Conservation (phyloP, 23 red algal genomes). For the Gracilaria gracilis region DNA sequence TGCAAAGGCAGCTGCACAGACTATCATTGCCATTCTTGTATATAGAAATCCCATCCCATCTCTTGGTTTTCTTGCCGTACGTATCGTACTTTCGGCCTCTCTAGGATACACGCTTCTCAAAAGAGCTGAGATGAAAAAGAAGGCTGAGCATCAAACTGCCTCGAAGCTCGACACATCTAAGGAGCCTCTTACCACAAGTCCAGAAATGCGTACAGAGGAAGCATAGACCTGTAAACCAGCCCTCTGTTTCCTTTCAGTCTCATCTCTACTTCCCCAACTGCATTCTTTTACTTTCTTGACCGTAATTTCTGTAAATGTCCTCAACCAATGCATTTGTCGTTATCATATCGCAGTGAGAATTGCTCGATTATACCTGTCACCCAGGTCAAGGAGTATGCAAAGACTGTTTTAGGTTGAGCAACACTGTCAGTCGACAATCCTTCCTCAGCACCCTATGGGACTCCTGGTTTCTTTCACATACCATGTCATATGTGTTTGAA, state of each 20-base stretch:
- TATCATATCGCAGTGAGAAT: background rate
- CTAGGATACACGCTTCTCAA: constrained; percentile 86
- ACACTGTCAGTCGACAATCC: too few relatives aligned
- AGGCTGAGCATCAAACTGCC: constrained; percentile 22
- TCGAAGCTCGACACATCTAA: constrained; percentile 28
- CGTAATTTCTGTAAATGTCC: background rate
- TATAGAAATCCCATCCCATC: constrained; percentile 88
- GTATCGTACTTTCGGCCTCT: constrained; percentile 79
- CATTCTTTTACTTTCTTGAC: background rate
- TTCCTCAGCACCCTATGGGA: too few relatives aligned
- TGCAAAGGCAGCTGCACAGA: constrained; percentile 96
- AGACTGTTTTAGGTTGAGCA: too few relatives aligned
- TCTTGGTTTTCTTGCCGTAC: constrained; percentile 74
- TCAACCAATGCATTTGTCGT: too few relatives aligned
- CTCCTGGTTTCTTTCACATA: too few relatives aligned
- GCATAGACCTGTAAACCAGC: constrained; percentile 22
- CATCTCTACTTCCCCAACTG: background rate
- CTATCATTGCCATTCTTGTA: constrained; percentile 77
- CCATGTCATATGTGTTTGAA: too few relatives aligned
- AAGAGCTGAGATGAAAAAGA: constrained; percentile 87
- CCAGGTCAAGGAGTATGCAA: too few relatives aligned
- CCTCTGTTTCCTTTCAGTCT: background rate
- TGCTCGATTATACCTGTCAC: background rate
- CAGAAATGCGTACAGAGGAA: constrained; percentile 34
- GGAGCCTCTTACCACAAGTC: constrained; percentile 37